A percentile compares a stretch with the other conserved stretches of the same genome.
Evolutionary conservation across 495 filamentous ascomycete genomes (phyloP).

Genomic region (Letharia columbiana): DNA sequence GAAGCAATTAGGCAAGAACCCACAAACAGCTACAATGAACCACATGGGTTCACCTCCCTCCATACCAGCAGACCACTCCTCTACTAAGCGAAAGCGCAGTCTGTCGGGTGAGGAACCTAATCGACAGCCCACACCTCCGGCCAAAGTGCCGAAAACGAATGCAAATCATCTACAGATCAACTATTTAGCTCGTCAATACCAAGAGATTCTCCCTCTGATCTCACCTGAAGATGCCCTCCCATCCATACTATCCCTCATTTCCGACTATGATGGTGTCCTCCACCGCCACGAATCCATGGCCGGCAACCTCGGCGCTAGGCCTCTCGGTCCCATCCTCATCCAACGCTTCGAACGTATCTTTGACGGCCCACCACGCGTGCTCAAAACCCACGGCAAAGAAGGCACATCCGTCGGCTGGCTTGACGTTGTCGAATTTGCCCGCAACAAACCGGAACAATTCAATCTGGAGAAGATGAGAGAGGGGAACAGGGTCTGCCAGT

Average conservation of each 20-base stretch:
- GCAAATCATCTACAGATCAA: constrained; percentile 68
- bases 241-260: constrained; percentile 56
- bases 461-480: constrained; percentile 59
- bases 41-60: constrained; percentile 17
- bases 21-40: constrained; percentile 11
- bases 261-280: constrained; percentile 74
- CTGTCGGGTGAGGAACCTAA: constrained; percentile 37
- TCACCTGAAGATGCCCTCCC: constrained; percentile 52
- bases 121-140: constrained; percentile 35
- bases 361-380: constrained; percentile 65
- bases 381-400: constrained; percentile 57
- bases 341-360: constrained; percentile 81
- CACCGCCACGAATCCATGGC: constrained; percentile 80
- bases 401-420: constrained; percentile 62
- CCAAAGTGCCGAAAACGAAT: constrained; percentile 46
- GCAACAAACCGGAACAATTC: constrained; percentile 72
- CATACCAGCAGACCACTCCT: constrained; percentile 14
- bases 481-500: constrained; percentile 64
- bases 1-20: background rate
- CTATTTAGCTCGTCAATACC: constrained; percentile 61
- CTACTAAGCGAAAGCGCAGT: constrained; percentile 54
- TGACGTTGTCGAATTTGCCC: constrained; percentile 77
- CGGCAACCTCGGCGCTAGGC: constrained; percentile 73
- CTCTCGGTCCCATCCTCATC: constrained; percentile 70
- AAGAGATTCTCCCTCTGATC: constrained; percentile 53